phyloP scores from a whole-genome alignment of 305 asterid genomes.

The Stenogyne calaminthoides region DNA sequence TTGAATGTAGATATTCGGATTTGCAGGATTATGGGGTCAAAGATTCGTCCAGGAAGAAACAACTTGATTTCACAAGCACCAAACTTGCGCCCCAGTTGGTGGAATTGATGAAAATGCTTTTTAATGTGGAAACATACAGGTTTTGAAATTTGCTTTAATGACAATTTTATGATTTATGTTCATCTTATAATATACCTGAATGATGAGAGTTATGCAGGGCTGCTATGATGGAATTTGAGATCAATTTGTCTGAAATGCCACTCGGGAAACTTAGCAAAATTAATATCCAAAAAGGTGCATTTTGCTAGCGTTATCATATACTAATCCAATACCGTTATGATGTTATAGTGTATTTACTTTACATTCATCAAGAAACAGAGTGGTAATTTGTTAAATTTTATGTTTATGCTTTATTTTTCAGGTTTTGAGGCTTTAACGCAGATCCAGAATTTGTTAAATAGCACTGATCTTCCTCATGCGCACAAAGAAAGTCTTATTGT shows the following conservation, averaged over 20 bases:
- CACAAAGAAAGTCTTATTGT: constrained; percentile 68
- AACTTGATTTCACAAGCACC: constrained; percentile 56
- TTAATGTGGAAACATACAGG: constrained; percentile 97
- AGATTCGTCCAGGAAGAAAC: constrained; percentile 59
- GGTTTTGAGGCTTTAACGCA: constrained; percentile 97
- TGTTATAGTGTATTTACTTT: constrained; percentile 16
- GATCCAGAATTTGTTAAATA: constrained; percentile 73
- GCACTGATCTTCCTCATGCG: constrained; percentile 45
- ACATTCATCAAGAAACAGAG: not conserved
- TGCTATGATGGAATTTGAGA: constrained; percentile 99
- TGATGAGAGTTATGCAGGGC: constrained; percentile 58
- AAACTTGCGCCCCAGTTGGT: constrained; percentile 70
- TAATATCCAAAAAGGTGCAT: constrained; percentile 85
- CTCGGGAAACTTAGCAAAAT: constrained; percentile 91
- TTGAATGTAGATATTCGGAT: constrained; percentile 22
- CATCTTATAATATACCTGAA: constrained; percentile 26
- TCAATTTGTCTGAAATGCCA: constrained; percentile 98
- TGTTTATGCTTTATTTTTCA: constrained; percentile 34
- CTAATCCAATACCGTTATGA: constrained; percentile 12
- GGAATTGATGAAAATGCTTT: constrained; percentile 91
- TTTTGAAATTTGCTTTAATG: constrained; percentile 31
- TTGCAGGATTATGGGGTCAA: constrained; percentile 93
- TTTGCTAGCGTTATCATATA: constrained; percentile 13
- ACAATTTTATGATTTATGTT: constrained; percentile 21
- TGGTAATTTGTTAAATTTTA: constrained; percentile 2